Evolutionary conservation across 345 rosid species (phyloP).

Genomic region (Corchorus capsularis): DNA sequence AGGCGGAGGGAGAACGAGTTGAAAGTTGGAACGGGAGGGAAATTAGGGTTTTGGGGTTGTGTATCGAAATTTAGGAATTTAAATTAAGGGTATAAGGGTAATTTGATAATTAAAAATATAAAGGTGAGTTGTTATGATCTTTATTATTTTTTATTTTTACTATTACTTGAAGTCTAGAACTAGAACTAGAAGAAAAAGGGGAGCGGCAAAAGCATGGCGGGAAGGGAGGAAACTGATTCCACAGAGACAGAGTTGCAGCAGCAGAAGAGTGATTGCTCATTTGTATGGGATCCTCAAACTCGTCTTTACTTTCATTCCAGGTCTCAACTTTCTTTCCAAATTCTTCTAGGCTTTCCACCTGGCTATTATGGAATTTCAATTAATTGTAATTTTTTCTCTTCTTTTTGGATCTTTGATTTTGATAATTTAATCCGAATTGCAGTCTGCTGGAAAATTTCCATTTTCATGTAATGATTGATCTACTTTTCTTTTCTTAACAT

Average conservation of each 20-base stretch:
- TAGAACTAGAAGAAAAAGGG: too few relatives aligned
- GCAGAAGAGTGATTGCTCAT: constrained; percentile 37
- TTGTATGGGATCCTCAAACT: constrained; percentile 69
- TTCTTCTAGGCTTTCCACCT: background rate
- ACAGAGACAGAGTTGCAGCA: constrained; percentile 20
- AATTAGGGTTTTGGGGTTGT: too few relatives aligned
- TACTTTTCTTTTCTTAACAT: background rate
- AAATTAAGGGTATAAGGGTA: too few relatives aligned
- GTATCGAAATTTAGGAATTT: too few relatives aligned
- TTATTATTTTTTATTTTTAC: too few relatives aligned
- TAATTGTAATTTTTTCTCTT: background rate
- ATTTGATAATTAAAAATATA: too few relatives aligned
- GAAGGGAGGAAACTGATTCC: constrained; percentile 28
- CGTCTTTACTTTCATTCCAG: constrained; percentile 76
- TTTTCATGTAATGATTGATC: background rate
- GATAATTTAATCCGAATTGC: constrained; percentile 8
- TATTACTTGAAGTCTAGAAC: too few relatives aligned
- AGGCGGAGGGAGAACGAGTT: too few relatives aligned
- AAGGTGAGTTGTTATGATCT: too few relatives aligned
- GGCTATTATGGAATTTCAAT: too few relatives aligned
- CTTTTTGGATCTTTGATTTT: background rate
- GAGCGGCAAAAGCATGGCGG: constrained; percentile 30
- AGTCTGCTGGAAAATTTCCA: background rate
- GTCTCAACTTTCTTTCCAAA: constrained; percentile 21
- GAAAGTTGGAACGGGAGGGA: too few relatives aligned